These are phyloP conservation scores for Termitomyces sp. DNA, from an alignment of 768 basidiomycete genomes.

Conservation along the genomic window DNA sequence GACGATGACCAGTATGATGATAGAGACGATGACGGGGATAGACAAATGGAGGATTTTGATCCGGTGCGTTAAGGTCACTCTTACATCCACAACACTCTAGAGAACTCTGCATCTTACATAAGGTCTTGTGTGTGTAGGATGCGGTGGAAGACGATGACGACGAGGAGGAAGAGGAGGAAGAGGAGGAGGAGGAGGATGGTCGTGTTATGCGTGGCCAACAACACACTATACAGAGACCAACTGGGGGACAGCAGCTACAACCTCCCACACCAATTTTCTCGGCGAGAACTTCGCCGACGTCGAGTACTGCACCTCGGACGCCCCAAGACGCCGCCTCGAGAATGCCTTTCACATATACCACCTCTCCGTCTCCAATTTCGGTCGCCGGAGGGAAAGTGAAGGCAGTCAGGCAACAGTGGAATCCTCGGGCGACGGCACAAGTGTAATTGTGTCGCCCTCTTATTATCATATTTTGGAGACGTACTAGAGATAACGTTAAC, in stretches of 20 bases:
- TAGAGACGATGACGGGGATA: constrained; percentile 66
- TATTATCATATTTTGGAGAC: neutral
- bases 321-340: constrained; percentile 33
- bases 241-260: constrained; percentile 19
- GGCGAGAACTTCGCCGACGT: constrained; percentile 47
- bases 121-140: constrained; percentile 31
- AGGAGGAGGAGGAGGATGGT: constrained; percentile 34
- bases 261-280: constrained; percentile 37
- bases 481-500: neutral
- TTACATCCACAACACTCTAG: constrained; percentile 4
- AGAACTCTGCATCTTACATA: constrained; percentile 1
- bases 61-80: constrained; percentile 42
- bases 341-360: constrained; percentile 21
- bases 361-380: constrained; percentile 22
- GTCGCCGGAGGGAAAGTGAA: constrained; percentile 39
- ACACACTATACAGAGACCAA: constrained; percentile 27
- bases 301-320: constrained; percentile 38
- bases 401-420: constrained; percentile 48
- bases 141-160: constrained; percentile 45
- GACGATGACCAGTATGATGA: constrained; percentile 54
- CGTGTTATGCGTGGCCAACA: constrained; percentile 20
- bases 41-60: constrained; percentile 85
- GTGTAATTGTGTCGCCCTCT: constrained; percentile 17
- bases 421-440: constrained; percentile 33
- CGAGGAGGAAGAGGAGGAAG: constrained; percentile 59